Conservation (phyloP, 2,329 filamentous ascomycete genomes). For the Bipolaris oryzae region DNA sequence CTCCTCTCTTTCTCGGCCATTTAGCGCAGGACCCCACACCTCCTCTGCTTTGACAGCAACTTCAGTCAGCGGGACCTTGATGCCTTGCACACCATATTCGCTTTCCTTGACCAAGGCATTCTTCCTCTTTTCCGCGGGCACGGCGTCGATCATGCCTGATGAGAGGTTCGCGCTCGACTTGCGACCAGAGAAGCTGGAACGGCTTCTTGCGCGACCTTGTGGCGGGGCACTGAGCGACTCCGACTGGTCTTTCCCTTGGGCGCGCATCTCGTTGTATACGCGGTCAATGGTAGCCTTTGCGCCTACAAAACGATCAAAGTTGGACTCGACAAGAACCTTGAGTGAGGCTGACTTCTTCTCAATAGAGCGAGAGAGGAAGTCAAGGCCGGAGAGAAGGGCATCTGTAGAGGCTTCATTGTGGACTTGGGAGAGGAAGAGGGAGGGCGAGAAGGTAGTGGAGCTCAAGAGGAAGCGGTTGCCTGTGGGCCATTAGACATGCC, state of each 20-base stretch:
- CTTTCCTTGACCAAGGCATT: conserved; percentile 92
- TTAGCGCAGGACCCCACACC: conserved; percentile 93
- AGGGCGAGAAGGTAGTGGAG: conserved; percentile 92
- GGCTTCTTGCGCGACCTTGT: conserved; percentile 72
- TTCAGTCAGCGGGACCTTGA: conserved; percentile 85
- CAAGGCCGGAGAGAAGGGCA: conserved; percentile 78
- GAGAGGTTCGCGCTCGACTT: conserved; percentile 50
- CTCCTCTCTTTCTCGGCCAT: conserved; percentile 89
- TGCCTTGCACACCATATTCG: conserved; percentile 56
- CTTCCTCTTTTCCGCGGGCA: conserved; percentile 69
- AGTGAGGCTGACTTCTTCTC: conserved; percentile 97
- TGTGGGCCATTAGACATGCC: conserved; percentile 40
- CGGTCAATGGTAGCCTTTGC: conserved; percentile 98
- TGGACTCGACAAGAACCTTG: conserved; percentile 94
- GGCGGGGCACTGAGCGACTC: conserved; percentile 45
- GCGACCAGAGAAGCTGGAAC: conserved; percentile 61
- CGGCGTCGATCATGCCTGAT: conserved; percentile 38
- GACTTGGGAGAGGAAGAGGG: conserved; percentile 88
- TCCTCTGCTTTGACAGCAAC: conserved; percentile 94
- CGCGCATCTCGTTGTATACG: conserved; percentile 94
- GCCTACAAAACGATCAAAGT: conserved; percentile 97
- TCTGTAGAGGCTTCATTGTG: conserved; percentile 86
- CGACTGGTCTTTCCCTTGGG: conserved; percentile 64
- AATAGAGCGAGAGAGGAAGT: conserved; percentile 87
- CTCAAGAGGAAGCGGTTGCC: conserved; percentile 93